These are phyloP conservation scores for Chrysoporthe cubensis DNA, from an alignment of 2,329 filamentous ascomycete genomes.

Conservation along the genomic window DNA sequence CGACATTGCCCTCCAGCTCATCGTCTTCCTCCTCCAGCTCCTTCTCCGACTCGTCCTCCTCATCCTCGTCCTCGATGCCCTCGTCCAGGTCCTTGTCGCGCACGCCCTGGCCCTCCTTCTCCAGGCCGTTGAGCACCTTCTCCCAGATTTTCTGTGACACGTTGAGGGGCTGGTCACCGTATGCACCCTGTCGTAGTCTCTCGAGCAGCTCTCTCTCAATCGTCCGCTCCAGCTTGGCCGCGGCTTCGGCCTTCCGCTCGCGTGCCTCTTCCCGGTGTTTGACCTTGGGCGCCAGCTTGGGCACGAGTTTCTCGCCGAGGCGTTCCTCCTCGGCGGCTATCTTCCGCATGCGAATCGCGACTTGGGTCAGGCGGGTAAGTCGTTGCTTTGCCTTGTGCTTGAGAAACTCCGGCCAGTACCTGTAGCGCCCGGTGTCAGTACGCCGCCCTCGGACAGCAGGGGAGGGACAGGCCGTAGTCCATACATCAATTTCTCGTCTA, in stretches of 20 bases:
- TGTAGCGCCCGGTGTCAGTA: conserved; percentile 9
- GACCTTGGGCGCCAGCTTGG: conserved; percentile 90
- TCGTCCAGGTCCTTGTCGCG: conserved; percentile 88
- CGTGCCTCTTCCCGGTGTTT: conserved; percentile 74
- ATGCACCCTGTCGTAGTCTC: conserved; percentile 85
- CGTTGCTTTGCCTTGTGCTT: conserved; percentile 96
- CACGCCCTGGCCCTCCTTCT: conserved; percentile 81
- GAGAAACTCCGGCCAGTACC: conserved; percentile 82
- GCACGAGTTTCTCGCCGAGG: conserved; percentile 84
- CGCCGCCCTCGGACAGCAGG: no score
- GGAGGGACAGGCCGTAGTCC: neutral
- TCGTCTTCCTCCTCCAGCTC: conserved; percentile 62
- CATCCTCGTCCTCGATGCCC: conserved; percentile 79
- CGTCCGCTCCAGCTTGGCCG: conserved; percentile 91
- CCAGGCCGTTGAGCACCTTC: conserved; percentile 89
- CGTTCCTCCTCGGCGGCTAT: conserved; percentile 88
- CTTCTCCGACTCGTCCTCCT: conserved; percentile 68
- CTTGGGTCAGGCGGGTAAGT: conserved; percentile 88
- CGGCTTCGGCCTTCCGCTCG: conserved; percentile 71
- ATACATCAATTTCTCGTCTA: conserved; percentile 86
- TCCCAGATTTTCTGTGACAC: conserved; percentile 96
- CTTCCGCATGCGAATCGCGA: conserved; percentile 78
- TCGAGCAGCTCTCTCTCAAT: conserved; percentile 96
- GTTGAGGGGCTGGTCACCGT: conserved; percentile 92
- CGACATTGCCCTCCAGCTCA: conserved; percentile 77